These are phyloP conservation scores for Kwoniella sp. DNA, from an alignment of 768 basidiomycete genomes.

Conservation along the genomic window DNA sequence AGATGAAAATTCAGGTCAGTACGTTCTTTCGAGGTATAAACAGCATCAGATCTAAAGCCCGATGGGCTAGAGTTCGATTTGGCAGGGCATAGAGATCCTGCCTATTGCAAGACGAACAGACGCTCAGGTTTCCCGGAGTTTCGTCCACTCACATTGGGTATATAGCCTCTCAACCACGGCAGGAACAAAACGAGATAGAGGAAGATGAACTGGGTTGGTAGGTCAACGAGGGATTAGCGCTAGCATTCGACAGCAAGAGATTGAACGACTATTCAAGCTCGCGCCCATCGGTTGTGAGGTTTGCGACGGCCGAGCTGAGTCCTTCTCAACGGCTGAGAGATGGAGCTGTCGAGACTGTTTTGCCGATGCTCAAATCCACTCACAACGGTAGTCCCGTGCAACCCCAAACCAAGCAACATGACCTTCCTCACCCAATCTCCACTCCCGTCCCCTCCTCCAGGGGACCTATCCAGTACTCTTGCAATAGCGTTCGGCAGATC, in stretches of 20 bases:
- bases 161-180: slow-evolving; percentile 51
- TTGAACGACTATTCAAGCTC: too few species aligned
- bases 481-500: slow-evolving; percentile 21
- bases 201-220: slow-evolving; percentile 52
- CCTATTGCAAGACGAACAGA: background rate
- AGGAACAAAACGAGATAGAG: slow-evolving; percentile 54
- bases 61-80: too few species aligned
- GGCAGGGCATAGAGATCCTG: background rate
- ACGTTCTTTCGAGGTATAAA: background rate
- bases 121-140: too few species aligned
- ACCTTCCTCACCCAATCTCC: slow-evolving; percentile 27
- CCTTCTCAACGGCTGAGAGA: background rate
- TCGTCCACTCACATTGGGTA: slow-evolving; percentile 48
- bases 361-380: slow-evolving; percentile 15
- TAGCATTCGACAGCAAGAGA: too few species aligned
- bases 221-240: too few species aligned
- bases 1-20: slow-evolving; percentile 5
- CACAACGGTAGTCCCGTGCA: slow-evolving; percentile 47
- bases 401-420: slow-evolving; percentile 33
- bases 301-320: too few species aligned
- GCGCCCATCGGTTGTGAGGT: too few species aligned
- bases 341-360: background rate
- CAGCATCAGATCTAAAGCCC: background rate
- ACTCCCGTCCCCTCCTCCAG: slow-evolving; percentile 28
- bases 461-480: slow-evolving; percentile 19